These are phyloP conservation scores for Gossypium aridum DNA, from an alignment of 441 rosid genomes.

Conservation along the genomic window DNA sequence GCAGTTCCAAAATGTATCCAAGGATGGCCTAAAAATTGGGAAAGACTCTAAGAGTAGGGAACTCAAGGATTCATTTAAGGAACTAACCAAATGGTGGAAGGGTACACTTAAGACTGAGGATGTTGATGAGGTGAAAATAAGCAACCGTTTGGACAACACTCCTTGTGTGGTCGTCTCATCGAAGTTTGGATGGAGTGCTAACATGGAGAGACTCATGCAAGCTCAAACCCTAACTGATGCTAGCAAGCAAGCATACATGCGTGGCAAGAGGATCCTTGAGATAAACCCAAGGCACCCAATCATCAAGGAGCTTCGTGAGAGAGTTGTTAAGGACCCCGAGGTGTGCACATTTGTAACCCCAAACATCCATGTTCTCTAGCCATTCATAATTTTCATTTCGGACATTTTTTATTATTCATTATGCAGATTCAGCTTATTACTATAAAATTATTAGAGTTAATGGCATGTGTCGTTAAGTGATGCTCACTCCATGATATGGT, in stretches of 20 bases:
- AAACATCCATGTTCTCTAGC: background rate
- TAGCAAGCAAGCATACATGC: slow-evolving; percentile 83
- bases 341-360: slow-evolving; percentile 24
- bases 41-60: slow-evolving; percentile 77
- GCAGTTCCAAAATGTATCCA: slow-evolving; percentile 90
- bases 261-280: slow-evolving; percentile 89
- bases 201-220: slow-evolving; percentile 93
- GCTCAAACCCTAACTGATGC: slow-evolving; percentile 89
- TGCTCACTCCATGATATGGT: too few species aligned
- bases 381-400: too few species aligned
- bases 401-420: background rate
- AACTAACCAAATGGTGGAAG: slow-evolving; percentile 93
- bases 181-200: slow-evolving; percentile 92
- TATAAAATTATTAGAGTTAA: too few species aligned
- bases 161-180: slow-evolving; percentile 93
- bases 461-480: too few species aligned
- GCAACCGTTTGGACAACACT: slow-evolving; percentile 78
- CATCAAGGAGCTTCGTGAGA: slow-evolving; percentile 84
- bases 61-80: slow-evolving; percentile 86
- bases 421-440: background rate
- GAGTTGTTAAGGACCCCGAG: slow-evolving; percentile 73
- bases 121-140: slow-evolving; percentile 80
- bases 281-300: slow-evolving; percentile 93
- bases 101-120: slow-evolving; percentile 58
- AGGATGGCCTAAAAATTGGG: slow-evolving; percentile 83